Conservation (phyloP, 768 basidiomycete genomes). For the Saitozyma podzolica region DNA sequence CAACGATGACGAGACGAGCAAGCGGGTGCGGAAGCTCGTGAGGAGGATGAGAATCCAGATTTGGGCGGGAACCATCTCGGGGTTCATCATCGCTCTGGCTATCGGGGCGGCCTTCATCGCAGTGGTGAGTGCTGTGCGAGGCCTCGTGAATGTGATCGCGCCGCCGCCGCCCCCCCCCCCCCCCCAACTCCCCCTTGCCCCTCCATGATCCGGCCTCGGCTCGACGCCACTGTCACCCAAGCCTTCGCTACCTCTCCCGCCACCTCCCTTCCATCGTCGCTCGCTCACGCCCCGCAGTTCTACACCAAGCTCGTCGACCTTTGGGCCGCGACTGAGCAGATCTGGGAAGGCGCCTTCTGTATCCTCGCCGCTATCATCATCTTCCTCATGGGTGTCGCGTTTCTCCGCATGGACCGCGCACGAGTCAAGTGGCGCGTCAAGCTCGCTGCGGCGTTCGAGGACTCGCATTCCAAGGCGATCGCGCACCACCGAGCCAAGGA, state of each 20-base stretch:
- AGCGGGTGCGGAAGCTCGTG: constrained; percentile 31
- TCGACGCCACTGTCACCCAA: background rate
- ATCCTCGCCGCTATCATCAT: constrained; percentile 65
- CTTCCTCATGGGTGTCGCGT: constrained; percentile 87
- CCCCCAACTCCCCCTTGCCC: background rate
- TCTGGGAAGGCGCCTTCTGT: constrained; percentile 82
- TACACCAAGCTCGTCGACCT: constrained; percentile 85
- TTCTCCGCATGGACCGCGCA: constrained; percentile 93
- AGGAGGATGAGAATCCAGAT: constrained; percentile 73
- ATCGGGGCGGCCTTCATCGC: constrained; percentile 92
- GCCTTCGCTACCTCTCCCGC: background rate
- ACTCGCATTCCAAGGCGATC: constrained; percentile 35
- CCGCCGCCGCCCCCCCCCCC: too few species aligned
- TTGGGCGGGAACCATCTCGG: constrained; percentile 69
- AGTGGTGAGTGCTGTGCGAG: constrained; percentile 54
- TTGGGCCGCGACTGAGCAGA: constrained; percentile 77
- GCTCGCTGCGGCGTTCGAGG: constrained; percentile 71
- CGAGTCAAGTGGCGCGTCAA: constrained; percentile 94
- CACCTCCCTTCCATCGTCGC: background rate
- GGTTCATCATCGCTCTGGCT: constrained; percentile 74
- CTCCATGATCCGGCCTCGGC: background rate
- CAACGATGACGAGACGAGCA: constrained; percentile 5
- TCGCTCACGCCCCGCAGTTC: constrained; percentile 57
- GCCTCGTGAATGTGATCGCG: background rate
- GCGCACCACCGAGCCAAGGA: constrained; percentile 19